Base-by-base conservation (phyloP, 2,329 filamentous ascomycete species). In the Penicillium oxalicum region DNA sequence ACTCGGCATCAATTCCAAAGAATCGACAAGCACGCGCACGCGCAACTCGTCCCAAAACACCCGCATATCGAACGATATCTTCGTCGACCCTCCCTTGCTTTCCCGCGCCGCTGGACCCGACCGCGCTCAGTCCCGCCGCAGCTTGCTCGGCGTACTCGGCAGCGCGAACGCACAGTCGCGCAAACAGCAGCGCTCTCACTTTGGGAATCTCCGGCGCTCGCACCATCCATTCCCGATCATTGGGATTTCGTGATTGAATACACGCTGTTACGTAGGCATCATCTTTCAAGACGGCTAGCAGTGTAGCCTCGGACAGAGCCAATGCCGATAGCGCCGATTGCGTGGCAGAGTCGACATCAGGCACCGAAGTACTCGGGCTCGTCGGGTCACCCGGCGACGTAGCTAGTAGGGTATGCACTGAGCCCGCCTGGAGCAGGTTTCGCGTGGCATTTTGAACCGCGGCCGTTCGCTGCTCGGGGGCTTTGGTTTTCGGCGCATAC, bases 161-260 rank as follows among this genome's bases (percentile, higher is more conserved):
- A 0, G 91, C 88, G 0, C 90, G 88, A 9, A 97, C 78, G 65
- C 90, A 97, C 6, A 97, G 75, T 1, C 91, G 79, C 1, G 90
- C 90, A 63, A 94, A 94, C 1, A 98, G 76, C 61, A 94, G 84
- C 7, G 89, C 89, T 40, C 91, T 83, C 13, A 95, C 90, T 64
- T 91, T 91, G 28, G 90, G 87, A 42, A 96, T 88, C 44, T 89
- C 83, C 0, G 91, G 89, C 0, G 89, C 81, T 61, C 87, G 88
- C 68, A 93, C 94, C 90, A 97, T 97, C 91, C 91, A 98, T 57
- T 97, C 91, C 52, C 81, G 89, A 67, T 91, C 89, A 57, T 85
- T 83, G 45, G 84, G 81, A 63, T 95, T 94, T 41, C 91, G 80
- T 48, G 85, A 82, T 61, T 95, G 88, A 0, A 89, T 83, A 2